Base-by-base conservation (phyloP, 169 alveolate species). In the Plasmodium gonderi region DNA sequence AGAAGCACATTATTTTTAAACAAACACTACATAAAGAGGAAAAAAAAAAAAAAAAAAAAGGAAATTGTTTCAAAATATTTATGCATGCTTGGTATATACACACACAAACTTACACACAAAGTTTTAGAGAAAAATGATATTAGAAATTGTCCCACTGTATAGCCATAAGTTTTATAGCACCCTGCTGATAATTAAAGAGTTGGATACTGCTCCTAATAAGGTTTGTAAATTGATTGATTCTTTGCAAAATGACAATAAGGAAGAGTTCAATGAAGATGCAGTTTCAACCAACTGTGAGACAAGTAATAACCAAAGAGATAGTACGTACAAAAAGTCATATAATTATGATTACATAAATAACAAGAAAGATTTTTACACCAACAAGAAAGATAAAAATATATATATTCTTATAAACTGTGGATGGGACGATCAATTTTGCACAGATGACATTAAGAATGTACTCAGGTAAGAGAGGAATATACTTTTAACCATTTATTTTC, bases 401-500 rank as follows among this genome's bases (percentile, higher is more conserved):
- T 90, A 90, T 33, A 79, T 90, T 51, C 75, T 90, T 17, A 78
- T 90, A 60, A 90, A 90, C 40, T 90, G 94, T 45, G 94, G 94
- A 31, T 90, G 94, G 94, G 94, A 90, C 51, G 94, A 90, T 65
- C 79, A 90, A 23, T 90, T 90, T 54, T 45, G 91, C 42, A 14
- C 51, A 20, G 60, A 77, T 8, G 94, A 90, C 26, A 54, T 90
- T 17, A 64, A 76, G 51, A 90, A 90, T 54, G 65, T 90, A 14
- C 23, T 76, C 51, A 78, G 82, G 94, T 90, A 90, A 74, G 65
- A 44, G 47, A 40, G 54, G 74, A 67, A 77, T n/a, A n/a, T n/a
- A n/a, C n/a, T n/a, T n/a, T n/a, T n/a, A n/a, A n/a, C n/a, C n/a
- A n/a, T n/a, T n/a, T n/a, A n/a, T n/a, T n/a, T n/a, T n/a, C n/a